These are phyloP conservation scores for Ganoderma lingzhi DNA, from an alignment of 1,284 basidiomycete species.

Conservation along the genomic window DNA sequence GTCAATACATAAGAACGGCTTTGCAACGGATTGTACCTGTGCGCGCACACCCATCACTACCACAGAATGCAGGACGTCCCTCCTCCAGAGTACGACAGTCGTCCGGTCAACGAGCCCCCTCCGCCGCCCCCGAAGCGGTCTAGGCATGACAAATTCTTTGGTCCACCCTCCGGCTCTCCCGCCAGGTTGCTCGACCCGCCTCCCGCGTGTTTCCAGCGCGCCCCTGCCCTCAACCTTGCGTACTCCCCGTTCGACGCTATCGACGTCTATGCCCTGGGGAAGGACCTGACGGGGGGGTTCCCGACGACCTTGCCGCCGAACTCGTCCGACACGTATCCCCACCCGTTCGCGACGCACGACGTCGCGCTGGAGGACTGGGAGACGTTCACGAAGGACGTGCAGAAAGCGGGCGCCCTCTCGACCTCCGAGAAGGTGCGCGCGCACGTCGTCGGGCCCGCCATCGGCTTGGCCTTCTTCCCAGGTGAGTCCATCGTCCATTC, in stretches of 20 bases:
- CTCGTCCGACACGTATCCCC: constrained; percentile 21
- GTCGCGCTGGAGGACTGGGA: constrained; percentile 34
- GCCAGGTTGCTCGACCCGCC: constrained; percentile 28
- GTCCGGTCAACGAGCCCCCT: neutral
- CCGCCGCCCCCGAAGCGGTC: neutral
- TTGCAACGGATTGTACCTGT: neutral
- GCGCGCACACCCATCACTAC: neutral
- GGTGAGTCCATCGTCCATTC: constrained; percentile 7
- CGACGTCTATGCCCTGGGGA: constrained; percentile 23
- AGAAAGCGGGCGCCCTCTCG: constrained; percentile 20
- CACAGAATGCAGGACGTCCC: neutral
- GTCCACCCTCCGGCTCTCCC: neutral
- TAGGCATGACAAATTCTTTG: neutral
- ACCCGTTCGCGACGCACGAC: constrained; percentile 36
- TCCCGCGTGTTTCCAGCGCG: constrained; percentile 25
- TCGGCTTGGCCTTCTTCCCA: constrained; percentile 7
- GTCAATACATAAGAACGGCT: neutral
- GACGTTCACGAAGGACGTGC: constrained; percentile 29
- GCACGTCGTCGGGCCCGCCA: constrained; percentile 10
- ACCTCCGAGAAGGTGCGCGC: constrained; percentile 18
- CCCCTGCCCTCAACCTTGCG: constrained; percentile 5
- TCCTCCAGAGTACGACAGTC: neutral
- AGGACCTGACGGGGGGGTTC: constrained; percentile 28
- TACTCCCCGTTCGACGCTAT: constrained; percentile 24
- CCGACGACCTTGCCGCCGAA: constrained; percentile 23